A percentile compares a stretch with the other conserved stretches of the same genome.
phyloP scores from a whole-genome alignment of 345 rosid species.

The Abelmoschus esculentus region DNA sequence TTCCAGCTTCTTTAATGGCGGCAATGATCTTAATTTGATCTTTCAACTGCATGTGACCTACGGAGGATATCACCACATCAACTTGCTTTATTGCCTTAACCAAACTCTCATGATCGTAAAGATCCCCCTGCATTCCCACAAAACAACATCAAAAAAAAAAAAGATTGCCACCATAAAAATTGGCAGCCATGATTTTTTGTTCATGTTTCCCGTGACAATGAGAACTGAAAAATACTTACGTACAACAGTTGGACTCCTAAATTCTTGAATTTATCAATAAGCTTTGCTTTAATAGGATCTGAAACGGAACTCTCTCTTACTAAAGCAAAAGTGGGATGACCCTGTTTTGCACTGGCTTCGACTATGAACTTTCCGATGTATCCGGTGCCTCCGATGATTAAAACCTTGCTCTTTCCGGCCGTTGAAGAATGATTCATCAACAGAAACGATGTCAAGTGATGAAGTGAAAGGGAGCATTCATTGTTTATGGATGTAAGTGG shows the following conservation, averaged over 20 bases:
- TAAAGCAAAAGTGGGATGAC: background rate
- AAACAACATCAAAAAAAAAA: background rate
- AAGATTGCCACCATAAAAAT: background rate
- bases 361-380: background rate
- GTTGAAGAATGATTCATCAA: background rate
- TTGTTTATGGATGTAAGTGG: too few relatives aligned
- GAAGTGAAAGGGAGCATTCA: background rate
- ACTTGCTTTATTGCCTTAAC: background rate
- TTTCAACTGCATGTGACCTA: background rate
- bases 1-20: background rate
- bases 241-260: background rate
- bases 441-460: background rate
- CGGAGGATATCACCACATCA: background rate
- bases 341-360: background rate
- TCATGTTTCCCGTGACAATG: background rate
- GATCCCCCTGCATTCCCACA: background rate
- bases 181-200: background rate
- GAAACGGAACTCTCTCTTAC: background rate
- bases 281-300: background rate
- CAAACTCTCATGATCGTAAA: background rate
- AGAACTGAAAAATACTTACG: background rate
- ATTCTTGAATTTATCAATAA: background rate
- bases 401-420: background rate
- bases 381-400: background rate
- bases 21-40: conserved; percentile 1